These are phyloP conservation scores for Mytilinidion resinicola DNA, from an alignment of 495 filamentous ascomycete species.

Conservation along the genomic window DNA sequence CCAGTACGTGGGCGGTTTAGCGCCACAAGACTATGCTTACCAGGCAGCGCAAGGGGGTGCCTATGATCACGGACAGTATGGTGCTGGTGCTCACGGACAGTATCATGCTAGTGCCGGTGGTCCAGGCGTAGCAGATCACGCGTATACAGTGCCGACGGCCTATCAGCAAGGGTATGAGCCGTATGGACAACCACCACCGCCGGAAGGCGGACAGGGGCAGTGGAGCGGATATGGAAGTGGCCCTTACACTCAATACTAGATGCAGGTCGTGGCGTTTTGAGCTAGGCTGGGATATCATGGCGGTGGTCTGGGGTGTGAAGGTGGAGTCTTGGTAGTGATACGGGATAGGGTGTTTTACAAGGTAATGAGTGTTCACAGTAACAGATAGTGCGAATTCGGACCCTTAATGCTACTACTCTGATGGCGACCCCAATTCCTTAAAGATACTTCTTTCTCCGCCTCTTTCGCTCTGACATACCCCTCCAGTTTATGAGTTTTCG, in stretches of 20 bases:
- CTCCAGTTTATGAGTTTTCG: too few relatives aligned
- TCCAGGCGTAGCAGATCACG: slow-evolving; percentile 19
- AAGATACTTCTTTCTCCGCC: too few relatives aligned
- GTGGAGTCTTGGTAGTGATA: background rate
- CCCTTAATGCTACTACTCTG: too few relatives aligned
- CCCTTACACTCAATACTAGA: background rate
- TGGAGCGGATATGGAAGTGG: background rate
- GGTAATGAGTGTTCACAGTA: too few relatives aligned
- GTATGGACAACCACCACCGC: slow-evolving; percentile 17
- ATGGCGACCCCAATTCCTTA: too few relatives aligned
- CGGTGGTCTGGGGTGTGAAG: background rate
- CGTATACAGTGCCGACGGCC: slow-evolving; percentile 31
- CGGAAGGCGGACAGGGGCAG: background rate
- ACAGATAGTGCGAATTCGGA: too few relatives aligned
- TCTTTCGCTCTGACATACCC: too few relatives aligned
- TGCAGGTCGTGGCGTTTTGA: background rate
- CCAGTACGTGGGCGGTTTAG: slow-evolving; percentile 10
- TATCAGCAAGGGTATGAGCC: slow-evolving; percentile 38
- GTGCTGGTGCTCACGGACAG: background rate
- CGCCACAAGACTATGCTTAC: slow-evolving; percentile 2
- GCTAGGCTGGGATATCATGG: too few relatives aligned
- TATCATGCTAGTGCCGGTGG: background rate
- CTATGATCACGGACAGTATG: background rate
- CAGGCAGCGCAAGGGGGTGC: slow-evolving; percentile 1
- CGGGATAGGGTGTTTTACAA: background rate